phyloP scores from a whole-genome alignment of 1,139 yeast species.

The Zygoascus meyerae region DNA sequence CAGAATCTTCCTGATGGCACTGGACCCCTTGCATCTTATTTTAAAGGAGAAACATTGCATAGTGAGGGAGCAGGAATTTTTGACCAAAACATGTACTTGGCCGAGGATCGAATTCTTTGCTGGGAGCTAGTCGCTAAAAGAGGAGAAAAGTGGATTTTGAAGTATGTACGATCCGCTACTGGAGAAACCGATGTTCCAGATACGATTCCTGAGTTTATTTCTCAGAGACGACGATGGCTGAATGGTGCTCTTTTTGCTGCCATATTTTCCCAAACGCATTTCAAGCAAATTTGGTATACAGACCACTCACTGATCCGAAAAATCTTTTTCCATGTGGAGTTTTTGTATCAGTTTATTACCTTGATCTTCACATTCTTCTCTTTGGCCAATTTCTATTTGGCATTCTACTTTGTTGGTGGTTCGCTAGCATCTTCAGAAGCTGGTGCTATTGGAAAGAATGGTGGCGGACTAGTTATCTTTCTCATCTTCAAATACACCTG shows the following conservation, averaged over 20 bases:
- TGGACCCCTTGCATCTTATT: conserved; percentile 84
- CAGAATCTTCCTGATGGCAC: conserved; percentile 83
- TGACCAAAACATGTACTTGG: conserved; percentile 94
- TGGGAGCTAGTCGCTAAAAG: conserved; percentile 94
- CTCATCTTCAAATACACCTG: conserved; percentile 79
- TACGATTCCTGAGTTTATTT: conserved; percentile 77
- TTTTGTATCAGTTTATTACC: conserved; percentile 70
- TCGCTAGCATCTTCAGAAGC: conserved; percentile 51
- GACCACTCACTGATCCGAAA: conserved; percentile 76
- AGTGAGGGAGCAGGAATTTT: conserved; percentile 58
- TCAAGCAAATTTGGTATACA: conserved; percentile 75
- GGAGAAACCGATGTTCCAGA: conserved; percentile 99
- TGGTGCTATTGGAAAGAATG: conserved; percentile 51
- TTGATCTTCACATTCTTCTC: conserved; percentile 85
- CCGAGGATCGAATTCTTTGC: conserved; percentile 94
- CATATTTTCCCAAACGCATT: conserved; percentile 74
- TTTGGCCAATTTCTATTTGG: conserved; percentile 79
- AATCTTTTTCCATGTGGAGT: conserved; percentile 74
- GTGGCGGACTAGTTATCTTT: conserved; percentile 66
- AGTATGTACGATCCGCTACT: conserved; percentile 86
- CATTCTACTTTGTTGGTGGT: conserved; percentile 91
- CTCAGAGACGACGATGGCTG: conserved; percentile 96
- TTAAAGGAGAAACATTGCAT: conserved; percentile 75
- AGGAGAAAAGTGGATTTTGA: conserved; percentile 84
- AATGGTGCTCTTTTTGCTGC: conserved; percentile 98